These are phyloP conservation scores for Collybia nuda DNA, from an alignment of 768 basidiomycete species.

Conservation along the genomic window DNA sequence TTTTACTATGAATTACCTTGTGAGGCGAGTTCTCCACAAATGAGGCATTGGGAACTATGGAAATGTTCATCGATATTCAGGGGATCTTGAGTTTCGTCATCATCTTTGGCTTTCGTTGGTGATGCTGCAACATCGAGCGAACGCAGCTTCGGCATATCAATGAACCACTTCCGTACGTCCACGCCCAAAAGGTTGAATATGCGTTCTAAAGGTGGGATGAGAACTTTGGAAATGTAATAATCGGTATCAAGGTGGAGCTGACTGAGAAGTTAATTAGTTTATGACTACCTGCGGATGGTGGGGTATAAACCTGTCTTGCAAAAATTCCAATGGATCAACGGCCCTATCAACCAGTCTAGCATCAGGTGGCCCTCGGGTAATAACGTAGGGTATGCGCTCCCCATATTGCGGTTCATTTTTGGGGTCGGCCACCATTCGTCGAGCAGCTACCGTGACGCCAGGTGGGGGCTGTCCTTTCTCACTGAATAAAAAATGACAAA, in stretches of 20 bases:
- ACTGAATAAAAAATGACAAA: slow-evolving; percentile 36
- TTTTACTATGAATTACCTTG: slow-evolving; percentile 40
- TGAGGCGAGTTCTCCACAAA: slow-evolving; percentile 57
- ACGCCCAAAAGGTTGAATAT: slow-evolving; percentile 91
- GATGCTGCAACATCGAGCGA: slow-evolving; percentile 32
- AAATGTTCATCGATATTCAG: slow-evolving; percentile 78
- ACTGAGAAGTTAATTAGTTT: slow-evolving; percentile 29
- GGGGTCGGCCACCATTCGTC: slow-evolving; percentile 70
- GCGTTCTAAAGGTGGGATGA: slow-evolving; percentile 89
- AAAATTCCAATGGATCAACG: slow-evolving; percentile 67
- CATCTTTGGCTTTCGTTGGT: slow-evolving; percentile 18
- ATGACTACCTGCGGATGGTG: too few relatives aligned
- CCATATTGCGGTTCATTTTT: slow-evolving; percentile 89
- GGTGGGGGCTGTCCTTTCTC: slow-evolving; percentile 86
- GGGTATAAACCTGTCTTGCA: slow-evolving; percentile 52
- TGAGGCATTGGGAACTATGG: slow-evolving; percentile 63
- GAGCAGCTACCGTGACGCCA: slow-evolving; percentile 85
- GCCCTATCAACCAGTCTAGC: slow-evolving; percentile 74
- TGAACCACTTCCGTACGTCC: slow-evolving; percentile 84
- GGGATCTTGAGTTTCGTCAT: slow-evolving; percentile 29
- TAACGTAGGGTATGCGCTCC: slow-evolving; percentile 91
- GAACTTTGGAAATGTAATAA: slow-evolving; percentile 85
- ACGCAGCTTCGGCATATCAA: slow-evolving; percentile 72
- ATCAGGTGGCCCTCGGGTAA: slow-evolving; percentile 63
- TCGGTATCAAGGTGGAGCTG: slow-evolving; percentile 76